These are phyloP conservation scores for Mortierella polycephala DNA, from an alignment of 371 early-diverging fungal genomes.

Conservation along the genomic window DNA sequence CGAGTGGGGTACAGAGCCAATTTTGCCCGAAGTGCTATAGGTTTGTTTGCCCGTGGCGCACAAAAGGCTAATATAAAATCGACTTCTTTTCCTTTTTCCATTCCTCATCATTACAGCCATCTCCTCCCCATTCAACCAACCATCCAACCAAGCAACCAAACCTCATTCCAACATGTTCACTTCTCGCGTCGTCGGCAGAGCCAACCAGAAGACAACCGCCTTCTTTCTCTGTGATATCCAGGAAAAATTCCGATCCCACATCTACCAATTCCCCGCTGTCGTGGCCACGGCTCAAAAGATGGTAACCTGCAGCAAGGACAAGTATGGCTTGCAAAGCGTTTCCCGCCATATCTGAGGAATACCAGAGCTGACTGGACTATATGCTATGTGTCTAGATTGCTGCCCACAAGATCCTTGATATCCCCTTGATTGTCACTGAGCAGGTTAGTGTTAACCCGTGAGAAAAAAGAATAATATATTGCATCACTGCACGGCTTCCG, in stretches of 20 bases:
- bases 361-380: background rate
- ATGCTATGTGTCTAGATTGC: constrained; percentile 53
- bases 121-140: constrained; percentile 2
- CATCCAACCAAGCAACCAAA: background rate
- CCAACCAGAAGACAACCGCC: constrained; percentile 76
- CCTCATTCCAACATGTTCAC: constrained; percentile 27
- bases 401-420: constrained; percentile 76
- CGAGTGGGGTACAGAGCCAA: too few species aligned
- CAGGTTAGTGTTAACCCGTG: constrained; percentile 70
- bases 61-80: background rate
- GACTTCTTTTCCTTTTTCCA: background rate
- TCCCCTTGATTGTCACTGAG: constrained; percentile 92
- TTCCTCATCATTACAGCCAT: background rate
- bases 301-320: constrained; percentile 57
- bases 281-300: constrained; percentile 91
- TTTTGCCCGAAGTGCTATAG: too few species aligned
- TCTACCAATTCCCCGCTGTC: constrained; percentile 84
- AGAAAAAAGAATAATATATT: constrained; percentile 21
- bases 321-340: too few species aligned
- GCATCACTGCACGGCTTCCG: background rate
- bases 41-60: background rate
- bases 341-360: too few species aligned
- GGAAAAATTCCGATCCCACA: constrained; percentile 84
- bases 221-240: constrained; percentile 96
- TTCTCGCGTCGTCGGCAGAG: constrained; percentile 45